phyloP scores from a whole-genome alignment of 1,284 basidiomycete species.

The Malassezia equina region DNA sequence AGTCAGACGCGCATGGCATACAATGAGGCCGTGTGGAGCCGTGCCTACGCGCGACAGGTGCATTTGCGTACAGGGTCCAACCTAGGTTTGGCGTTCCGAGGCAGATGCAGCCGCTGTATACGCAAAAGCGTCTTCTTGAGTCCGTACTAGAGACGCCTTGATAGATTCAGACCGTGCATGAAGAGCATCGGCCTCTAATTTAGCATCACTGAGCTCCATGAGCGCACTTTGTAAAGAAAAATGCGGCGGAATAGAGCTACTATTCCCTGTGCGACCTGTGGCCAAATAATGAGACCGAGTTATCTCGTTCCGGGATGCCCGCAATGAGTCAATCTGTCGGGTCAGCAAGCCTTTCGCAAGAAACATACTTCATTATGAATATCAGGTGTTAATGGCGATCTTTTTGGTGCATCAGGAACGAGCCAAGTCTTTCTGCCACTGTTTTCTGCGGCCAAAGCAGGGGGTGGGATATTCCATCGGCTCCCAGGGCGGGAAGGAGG shows the following conservation, averaged over 20 bases:
- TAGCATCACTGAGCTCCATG: slow-evolving; percentile 16
- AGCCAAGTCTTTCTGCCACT: background rate
- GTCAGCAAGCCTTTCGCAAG: background rate
- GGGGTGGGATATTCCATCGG: slow-evolving; percentile 3
- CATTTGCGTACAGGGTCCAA: background rate
- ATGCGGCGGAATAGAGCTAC: slow-evolving; percentile 9
- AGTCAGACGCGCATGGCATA: background rate
- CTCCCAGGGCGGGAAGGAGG: background rate
- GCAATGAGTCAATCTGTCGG: background rate
- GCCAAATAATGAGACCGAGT: slow-evolving; percentile 11
- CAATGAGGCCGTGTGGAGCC: background rate
- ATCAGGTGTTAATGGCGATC: slow-evolving; percentile 4
- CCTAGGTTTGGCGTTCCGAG: background rate
- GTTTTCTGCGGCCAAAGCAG: background rate
- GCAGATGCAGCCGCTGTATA: slow-evolving; percentile 3
- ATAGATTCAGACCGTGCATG: slow-evolving; percentile 10
- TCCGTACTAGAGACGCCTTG: slow-evolving; percentile 4
- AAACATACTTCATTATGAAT: slow-evolving; percentile 1
- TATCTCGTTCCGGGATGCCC: background rate
- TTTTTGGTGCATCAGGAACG: background rate
- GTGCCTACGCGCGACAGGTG: background rate
- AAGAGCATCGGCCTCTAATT: slow-evolving; percentile 8
- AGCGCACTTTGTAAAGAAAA: slow-evolving; percentile 17
- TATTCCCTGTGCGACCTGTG: background rate
- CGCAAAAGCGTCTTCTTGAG: slow-evolving; percentile 16